Conservation (phyloP, 257 asterid genomes). For the Capsicum pubescens region DNA sequence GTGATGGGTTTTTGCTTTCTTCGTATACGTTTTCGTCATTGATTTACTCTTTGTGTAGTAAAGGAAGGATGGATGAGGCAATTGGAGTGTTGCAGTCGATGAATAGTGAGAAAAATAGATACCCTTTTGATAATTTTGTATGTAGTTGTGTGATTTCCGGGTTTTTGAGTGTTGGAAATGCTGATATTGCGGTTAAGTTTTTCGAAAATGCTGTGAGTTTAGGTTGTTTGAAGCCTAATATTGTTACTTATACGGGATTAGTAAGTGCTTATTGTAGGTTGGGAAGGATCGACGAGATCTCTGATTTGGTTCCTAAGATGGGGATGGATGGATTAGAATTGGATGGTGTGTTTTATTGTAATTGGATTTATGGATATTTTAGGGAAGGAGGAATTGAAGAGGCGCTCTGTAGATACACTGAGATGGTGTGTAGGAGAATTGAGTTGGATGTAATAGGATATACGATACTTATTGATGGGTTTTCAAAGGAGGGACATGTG, state of each 20-base stretch:
- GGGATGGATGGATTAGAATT: conserved; percentile 49
- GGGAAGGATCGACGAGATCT: conserved; percentile 53
- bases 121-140: conserved; percentile 69
- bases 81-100: conserved; percentile 66
- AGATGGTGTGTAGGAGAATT: conserved; percentile 50
- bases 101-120: conserved; percentile 54
- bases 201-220: conserved; percentile 64
- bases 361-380: conserved; percentile 69
- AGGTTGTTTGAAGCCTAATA: conserved; percentile 59
- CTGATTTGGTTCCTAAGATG: conserved; percentile 65
- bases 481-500: conserved; percentile 76
- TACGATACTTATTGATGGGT: conserved; percentile 79
- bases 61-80: conserved; percentile 64
- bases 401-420: conserved; percentile 56
- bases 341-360: conserved; percentile 72
- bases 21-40: conserved; percentile 63
- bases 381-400: conserved; percentile 57
- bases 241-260: conserved; percentile 62
- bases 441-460: conserved; percentile 63
- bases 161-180: conserved; percentile 69
- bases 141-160: conserved; percentile 83
- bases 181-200: conserved; percentile 73
- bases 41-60: conserved; percentile 55
- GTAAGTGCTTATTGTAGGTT: conserved; percentile 67
- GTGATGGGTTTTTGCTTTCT: conserved; percentile 53